Evolutionary conservation across 2,329 filamentous ascomycete species (phyloP).

Genomic region (Emergomyces pasteurianus): DNA sequence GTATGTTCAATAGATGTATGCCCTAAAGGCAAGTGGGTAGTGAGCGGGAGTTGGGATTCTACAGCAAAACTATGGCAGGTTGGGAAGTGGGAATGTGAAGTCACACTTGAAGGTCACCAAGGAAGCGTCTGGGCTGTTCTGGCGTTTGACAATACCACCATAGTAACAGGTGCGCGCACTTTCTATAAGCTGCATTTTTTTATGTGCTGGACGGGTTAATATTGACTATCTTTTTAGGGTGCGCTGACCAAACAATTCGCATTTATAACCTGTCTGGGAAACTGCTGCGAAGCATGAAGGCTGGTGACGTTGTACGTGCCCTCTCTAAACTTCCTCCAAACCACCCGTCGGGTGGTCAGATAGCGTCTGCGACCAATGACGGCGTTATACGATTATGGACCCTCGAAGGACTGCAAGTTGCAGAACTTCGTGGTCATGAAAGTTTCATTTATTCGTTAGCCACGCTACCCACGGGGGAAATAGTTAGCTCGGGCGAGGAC

Average conservation of each 20-base stretch:
- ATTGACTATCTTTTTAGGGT: slow-evolving; percentile 39
- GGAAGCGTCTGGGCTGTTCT: slow-evolving; percentile 87
- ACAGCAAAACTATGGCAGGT: slow-evolving; percentile 78
- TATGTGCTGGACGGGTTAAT: not conserved
- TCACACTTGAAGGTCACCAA: slow-evolving; percentile 62
- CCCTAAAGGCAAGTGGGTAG: slow-evolving; percentile 57
- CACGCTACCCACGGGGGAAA: slow-evolving; percentile 65
- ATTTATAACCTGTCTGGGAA: slow-evolving; percentile 59
- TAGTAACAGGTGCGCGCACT: slow-evolving; percentile 54
- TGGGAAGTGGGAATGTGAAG: slow-evolving; percentile 70
- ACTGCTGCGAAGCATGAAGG: slow-evolving; percentile 52
- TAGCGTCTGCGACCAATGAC: slow-evolving; percentile 91
- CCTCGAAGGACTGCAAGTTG: slow-evolving; percentile 61
- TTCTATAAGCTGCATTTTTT: too few relatives aligned
- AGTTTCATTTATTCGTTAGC: slow-evolving; percentile 87
- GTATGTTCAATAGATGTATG: slow-evolving; percentile 77
- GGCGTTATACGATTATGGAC: slow-evolving; percentile 81
- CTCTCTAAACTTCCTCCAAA: slow-evolving; percentile 65
- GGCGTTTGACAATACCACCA: slow-evolving; percentile 63
- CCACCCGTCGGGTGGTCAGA: slow-evolving; percentile 75
- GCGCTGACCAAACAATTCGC: slow-evolving; percentile 79
- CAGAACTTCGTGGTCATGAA: slow-evolving; percentile 74
- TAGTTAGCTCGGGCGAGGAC: slow-evolving; percentile 88
- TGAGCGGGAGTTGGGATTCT: slow-evolving; percentile 90
- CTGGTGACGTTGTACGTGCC: slow-evolving; percentile 76